Evolutionary conservation across 2,329 filamentous ascomycete genomes (phyloP).

Genomic region (Colletotrichum sp.): DNA sequence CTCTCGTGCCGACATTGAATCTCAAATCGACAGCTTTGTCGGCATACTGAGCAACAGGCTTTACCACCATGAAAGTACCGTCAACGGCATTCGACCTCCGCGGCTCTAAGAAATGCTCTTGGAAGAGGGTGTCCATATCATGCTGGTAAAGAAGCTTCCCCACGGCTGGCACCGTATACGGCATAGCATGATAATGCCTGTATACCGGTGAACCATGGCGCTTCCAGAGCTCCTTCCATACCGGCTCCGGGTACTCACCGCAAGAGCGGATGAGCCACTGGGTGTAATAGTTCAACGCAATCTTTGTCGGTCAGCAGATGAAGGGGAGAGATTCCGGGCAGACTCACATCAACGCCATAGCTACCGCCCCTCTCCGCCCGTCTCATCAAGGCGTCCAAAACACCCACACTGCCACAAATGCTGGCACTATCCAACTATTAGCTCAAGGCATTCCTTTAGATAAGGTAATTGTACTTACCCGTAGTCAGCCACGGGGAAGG

Average conservation of each 20-base stretch:
- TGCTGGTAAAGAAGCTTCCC: constrained; percentile 44
- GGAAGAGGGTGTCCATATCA: constrained; percentile 41
- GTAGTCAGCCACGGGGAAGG: constrained; percentile 36
- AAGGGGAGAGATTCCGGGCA: constrained; percentile 25
- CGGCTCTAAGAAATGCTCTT: constrained; percentile 51
- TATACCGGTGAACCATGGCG: constrained; percentile 52
- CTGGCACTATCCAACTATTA: constrained; percentile 38
- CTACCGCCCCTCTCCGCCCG: constrained; percentile 35
- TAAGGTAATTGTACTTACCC: constrained; percentile 16
- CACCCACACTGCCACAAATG: constrained; percentile 40
- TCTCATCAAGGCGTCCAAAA: constrained; percentile 45
- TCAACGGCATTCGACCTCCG: background rate
- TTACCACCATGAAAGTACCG: constrained; percentile 39
- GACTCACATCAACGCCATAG: constrained; percentile 11
- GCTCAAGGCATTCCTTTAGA: background rate
- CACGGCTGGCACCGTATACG: constrained; percentile 36
- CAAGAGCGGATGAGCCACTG: constrained; percentile 43
- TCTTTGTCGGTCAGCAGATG: constrained; percentile 12
- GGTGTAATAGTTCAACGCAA: constrained; percentile 46
- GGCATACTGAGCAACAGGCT: constrained; percentile 45
- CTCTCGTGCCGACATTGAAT: constrained; percentile 53
- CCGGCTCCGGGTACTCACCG: constrained; percentile 39
- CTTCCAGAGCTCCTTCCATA: constrained; percentile 46
- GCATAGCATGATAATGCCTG: constrained; percentile 56
- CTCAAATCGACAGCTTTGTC: constrained; percentile 37